Percentiles rank a stretch among this genome's conserved stretches.
These are phyloP conservation scores for Artemisia annua DNA, from an alignment of 129 eudicot genomes.

Conservation along the genomic window DNA sequence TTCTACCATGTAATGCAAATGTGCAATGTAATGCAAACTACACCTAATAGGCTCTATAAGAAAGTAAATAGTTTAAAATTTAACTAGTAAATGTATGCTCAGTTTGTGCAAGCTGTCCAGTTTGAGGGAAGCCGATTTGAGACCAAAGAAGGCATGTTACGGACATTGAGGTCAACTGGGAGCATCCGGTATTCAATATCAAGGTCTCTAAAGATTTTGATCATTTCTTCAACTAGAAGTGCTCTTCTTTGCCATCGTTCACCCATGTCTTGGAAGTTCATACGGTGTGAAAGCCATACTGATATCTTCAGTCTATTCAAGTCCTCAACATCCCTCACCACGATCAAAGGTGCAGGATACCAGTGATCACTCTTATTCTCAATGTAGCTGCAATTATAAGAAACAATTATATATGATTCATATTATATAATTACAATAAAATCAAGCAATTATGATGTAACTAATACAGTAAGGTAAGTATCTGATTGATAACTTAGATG, in stretches of 20 bases:
- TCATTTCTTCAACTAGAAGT: constrained; percentile 67
- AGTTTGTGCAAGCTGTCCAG: constrained; percentile 56
- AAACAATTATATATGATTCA: neutral
- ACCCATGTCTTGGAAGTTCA: constrained; percentile 77
- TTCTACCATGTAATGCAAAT: constrained; percentile 20
- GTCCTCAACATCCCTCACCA: constrained; percentile 70
- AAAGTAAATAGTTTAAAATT: neutral
- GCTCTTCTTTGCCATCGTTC: constrained; percentile 67
- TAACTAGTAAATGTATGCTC: constrained; percentile 6
- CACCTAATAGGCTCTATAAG: neutral
- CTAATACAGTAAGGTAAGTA: neutral
- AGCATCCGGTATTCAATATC: constrained; percentile 73
- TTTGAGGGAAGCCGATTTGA: constrained; percentile 69
- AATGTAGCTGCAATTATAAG: constrained; percentile 44
- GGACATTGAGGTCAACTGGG: constrained; percentile 65
- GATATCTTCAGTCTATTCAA: constrained; percentile 67
- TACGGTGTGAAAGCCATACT: constrained; percentile 69
- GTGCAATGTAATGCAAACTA: no score
- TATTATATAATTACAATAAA: neutral
- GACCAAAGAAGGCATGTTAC: constrained; percentile 54
- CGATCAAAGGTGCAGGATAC: constrained; percentile 62
- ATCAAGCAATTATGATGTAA: neutral
- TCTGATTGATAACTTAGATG: no score
- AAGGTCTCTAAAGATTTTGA: constrained; percentile 59
- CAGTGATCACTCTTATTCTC: constrained; percentile 71